Evolutionary conservation across 768 basidiomycete genomes (phyloP), one percentile per base, ranked within the genome.

Genomic region (Lactarius trivialis): DNA sequence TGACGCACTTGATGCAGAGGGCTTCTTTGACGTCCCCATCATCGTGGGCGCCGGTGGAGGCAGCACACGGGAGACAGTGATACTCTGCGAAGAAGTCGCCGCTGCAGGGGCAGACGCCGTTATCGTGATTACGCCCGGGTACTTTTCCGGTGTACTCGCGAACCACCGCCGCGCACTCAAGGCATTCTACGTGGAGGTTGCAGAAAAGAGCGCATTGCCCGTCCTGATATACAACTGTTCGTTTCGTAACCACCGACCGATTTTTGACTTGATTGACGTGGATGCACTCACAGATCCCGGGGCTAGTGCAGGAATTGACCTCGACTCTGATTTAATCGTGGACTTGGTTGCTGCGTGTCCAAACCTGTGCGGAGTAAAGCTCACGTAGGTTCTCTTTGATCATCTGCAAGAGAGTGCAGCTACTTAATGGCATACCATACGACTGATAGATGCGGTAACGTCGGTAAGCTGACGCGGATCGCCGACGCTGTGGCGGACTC

Each of bases 221-320:
- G 85, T 95, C 53, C 82, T 94, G 68, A 83, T 93, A 53, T 95
- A 94, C 77, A 93, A 93, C 69, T 94, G 89, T 89, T n/a, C 60
- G 57, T 53, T n/a, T 56, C 58, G 37, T 36, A 63, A 43, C 55
- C 28, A 7, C 1, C 4, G 1, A 14, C 8, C 8, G 30, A 55
- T 54, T 15, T 24, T 7, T 45, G 24, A 2, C 24, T 3, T 24
- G 56, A 39, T 30, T 28, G 19, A 34, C 15, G 2, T n/a, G 24
- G n/a, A 14, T n/a, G n/a, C 36, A 7, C 69, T 53, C 66, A 55
- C 67, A 93, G 92, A 85, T 76, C 94, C 93, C 67, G 90, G 85
- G 32, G 93, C 91, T 4, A 82, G 87, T 60, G 91, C 89, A 4
- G 93, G 94, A 12, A 89, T 98, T 67, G 92, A 98, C 75, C 74